phyloP scores from a whole-genome alignment of 2,329 filamentous ascomycete species.

The Pseudogymnoascus sp. region DNA sequence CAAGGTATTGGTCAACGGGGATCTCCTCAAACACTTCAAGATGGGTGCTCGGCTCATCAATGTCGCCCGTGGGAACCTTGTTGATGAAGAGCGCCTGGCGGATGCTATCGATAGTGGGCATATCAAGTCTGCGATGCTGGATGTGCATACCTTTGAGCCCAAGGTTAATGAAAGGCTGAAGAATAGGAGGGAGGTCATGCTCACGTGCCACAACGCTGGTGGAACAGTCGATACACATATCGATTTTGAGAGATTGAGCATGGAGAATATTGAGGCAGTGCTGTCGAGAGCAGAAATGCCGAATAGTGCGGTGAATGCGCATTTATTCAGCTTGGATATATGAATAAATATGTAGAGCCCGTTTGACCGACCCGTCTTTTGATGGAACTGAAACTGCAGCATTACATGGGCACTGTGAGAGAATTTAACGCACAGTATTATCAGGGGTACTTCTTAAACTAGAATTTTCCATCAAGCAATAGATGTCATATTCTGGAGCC shows the following conservation, averaged over 20 bases:
- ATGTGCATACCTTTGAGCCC: constrained; percentile 57
- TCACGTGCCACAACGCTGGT: constrained; percentile 61
- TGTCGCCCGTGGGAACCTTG: constrained; percentile 54
- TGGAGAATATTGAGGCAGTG: constrained; percentile 58
- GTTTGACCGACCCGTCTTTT: background rate
- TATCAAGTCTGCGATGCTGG: constrained; percentile 48
- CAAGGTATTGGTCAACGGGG: constrained; percentile 39
- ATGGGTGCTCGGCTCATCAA: constrained; percentile 54
- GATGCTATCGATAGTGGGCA: constrained; percentile 46
- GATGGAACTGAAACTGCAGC: background rate
- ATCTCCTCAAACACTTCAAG: constrained; percentile 43
- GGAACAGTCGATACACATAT: constrained; percentile 53
- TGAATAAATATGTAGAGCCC: background rate
- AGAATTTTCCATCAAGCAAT: background rate
- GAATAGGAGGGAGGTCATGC: constrained; percentile 32
- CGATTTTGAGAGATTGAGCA: constrained; percentile 59
- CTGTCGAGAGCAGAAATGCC: constrained; percentile 39
- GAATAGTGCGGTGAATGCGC: constrained; percentile 55
- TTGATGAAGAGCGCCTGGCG: constrained; percentile 56
- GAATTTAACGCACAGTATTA: background rate
- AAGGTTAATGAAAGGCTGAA: constrained; percentile 23
- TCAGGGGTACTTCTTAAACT: background rate
- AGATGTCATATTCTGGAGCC: background rate
- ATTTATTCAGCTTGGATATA: constrained; percentile 21
- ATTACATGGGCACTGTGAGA: background rate